phyloP scores from a whole-genome alignment of 257 asterid species.

The Schizonepeta tenuifolia region DNA sequence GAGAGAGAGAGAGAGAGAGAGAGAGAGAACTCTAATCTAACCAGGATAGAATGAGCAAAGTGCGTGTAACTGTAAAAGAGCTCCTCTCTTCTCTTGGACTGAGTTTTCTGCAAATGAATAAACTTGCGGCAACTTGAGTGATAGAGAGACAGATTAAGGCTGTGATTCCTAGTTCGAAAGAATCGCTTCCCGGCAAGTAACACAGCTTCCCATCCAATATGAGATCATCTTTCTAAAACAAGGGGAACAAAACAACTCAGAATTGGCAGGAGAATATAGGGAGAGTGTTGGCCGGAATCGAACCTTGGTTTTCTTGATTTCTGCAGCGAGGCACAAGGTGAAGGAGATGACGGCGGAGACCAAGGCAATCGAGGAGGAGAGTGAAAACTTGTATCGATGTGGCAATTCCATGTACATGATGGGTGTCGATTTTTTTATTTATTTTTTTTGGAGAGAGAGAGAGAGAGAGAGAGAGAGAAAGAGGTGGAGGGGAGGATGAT shows the following conservation, averaged over 20 bases:
- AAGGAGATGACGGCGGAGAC: slow-evolving; percentile 51
- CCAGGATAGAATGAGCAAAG: slow-evolving; percentile 63
- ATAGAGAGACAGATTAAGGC: slow-evolving; percentile 46
- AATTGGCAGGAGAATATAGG: neutral
- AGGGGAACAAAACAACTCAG: neutral
- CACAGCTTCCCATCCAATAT: slow-evolving; percentile 68
- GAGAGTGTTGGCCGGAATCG: neutral
- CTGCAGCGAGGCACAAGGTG: slow-evolving; percentile 74
- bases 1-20: neutral
- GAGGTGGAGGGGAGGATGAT: neutral
- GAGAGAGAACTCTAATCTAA: slow-evolving; percentile 37
- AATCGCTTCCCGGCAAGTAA: slow-evolving; percentile 56
- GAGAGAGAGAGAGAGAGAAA: neutral
- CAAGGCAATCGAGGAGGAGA: slow-evolving; percentile 37
- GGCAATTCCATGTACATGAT: slow-evolving; percentile 47
- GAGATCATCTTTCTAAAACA: slow-evolving; percentile 59
- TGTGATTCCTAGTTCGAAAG: slow-evolving; percentile 60
- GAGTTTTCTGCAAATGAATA: slow-evolving; percentile 47
- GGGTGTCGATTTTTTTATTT: neutral
- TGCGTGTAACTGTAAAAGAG: slow-evolving; percentile 41
- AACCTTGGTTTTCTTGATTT: slow-evolving; percentile 76
- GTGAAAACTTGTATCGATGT: slow-evolving; percentile 31
- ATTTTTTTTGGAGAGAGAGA: slow-evolving; percentile 16
- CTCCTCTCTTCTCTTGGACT: slow-evolving; percentile 33
- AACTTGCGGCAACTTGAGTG: slow-evolving; percentile 56